Base-by-base conservation (phyloP, 495 filamentous ascomycete genomes). In the Penicillium macrosclerotiorum region DNA sequence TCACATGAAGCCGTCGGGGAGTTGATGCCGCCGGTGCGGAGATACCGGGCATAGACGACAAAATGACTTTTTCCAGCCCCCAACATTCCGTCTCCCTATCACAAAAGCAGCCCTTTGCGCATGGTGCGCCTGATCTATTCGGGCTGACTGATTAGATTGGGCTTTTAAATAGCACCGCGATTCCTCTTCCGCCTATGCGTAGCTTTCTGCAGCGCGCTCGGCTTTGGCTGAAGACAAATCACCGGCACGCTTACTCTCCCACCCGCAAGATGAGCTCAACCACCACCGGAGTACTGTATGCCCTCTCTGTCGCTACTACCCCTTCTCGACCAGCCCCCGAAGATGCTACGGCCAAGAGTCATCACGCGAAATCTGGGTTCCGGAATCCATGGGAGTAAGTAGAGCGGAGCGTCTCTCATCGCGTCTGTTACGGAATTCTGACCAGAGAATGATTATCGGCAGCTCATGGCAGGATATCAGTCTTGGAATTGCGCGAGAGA, bases 311-410 rank as follows among this genome's bases (percentile, higher is more conserved):
- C 9, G 73, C 74, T n/a, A 59, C 66, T 1, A 60, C 73, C 14
- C 54, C 74, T 11, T 49, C 60, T 20, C 72, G 73, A 25, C 61
- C 71, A 22, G 61, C 53, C 11, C 82, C 82, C 0, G 75, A 82
- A 27, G 79, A 83, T 52, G 75, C 71, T 5, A 60, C 71, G 8
- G 63, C 73, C 13, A 75, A 77, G 48, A 68, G 55, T 17, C 83
- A 86, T 62, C 82, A 86, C 67, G 53, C 69, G 7, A 67, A 76
- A 46, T 63, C 72, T 45, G 79, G 80, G n/a, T 86, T 82, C 52
- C 65, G 52, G 22, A 86, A 85, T 59, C 83, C 83, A 3, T 79
- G 76, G 76, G 69, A 73, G 69, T 75, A 49, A 50, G 71, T 53
- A 4, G 8, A 5, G 13, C 9, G 7, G 1, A 24, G 3, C 9